phyloP scores from a whole-genome alignment of 169 alveolate genomes.

The Plasmodium gaboni region DNA sequence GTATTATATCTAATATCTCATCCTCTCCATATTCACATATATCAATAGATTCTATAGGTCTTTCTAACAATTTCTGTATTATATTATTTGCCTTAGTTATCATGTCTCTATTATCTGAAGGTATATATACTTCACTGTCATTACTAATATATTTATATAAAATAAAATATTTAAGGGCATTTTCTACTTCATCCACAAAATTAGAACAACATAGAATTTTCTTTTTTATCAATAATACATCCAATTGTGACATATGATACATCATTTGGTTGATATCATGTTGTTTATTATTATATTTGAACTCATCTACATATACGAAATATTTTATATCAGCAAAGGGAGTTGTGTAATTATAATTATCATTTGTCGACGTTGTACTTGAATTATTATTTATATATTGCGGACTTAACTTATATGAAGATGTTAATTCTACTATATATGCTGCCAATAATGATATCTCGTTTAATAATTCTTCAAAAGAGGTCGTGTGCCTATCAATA shows the following conservation, averaged over 20 bases:
- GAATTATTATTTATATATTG: neutral
- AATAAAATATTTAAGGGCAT: constrained; percentile 28
- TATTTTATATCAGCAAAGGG: constrained; percentile 44
- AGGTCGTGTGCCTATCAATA: constrained; percentile 21
- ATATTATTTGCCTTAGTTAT: constrained; percentile 10
- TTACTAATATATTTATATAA: constrained; percentile 21
- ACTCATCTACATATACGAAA: constrained; percentile 58
- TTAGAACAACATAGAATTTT: constrained; percentile 69
- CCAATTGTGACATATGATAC: constrained; percentile 1
- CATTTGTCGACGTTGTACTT: neutral
- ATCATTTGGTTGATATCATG: constrained; percentile 2
- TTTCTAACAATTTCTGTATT: constrained; percentile 42
- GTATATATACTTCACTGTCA: neutral
- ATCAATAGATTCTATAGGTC: neutral
- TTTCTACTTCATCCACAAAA: constrained; percentile 67
- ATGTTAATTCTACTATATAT: constrained; percentile 60
- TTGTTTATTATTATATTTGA: neutral
- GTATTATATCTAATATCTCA: neutral
- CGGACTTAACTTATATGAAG: constrained; percentile 15
- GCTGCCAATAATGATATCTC: constrained; percentile 63
- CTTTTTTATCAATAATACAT: constrained; percentile 32
- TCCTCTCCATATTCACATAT: neutral
- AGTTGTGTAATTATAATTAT: neutral
- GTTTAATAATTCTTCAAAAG: constrained; percentile 25
- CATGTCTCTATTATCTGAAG: neutral